A percentile compares a stretch with the other conserved stretches of the same genome.
Evolutionary conservation across 257 asterid species (phyloP).

Genomic region (Gentiana straminea): DNA sequence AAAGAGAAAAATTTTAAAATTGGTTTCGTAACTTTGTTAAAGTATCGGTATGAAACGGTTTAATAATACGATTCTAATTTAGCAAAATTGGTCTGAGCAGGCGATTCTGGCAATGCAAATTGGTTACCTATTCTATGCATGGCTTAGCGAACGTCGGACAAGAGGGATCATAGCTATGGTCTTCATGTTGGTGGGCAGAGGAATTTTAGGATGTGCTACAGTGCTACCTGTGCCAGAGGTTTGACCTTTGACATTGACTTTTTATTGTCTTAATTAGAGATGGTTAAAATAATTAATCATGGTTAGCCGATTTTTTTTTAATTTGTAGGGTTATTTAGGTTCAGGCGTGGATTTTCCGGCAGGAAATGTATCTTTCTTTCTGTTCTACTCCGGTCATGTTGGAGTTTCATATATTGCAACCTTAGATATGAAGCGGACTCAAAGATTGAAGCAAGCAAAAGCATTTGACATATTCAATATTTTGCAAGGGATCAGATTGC

Average conservation of each 20-base stretch:
- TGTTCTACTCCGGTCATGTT: conserved; percentile 84
- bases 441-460: conserved; percentile 57
- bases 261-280: too few species aligned
- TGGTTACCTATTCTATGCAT: conserved; percentile 62
- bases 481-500: conserved; percentile 62
- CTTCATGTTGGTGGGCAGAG: conserved; percentile 94
- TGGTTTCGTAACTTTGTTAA: too few species aligned
- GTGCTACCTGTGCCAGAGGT: conserved; percentile 94
- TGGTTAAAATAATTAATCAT: too few species aligned
- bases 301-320: too few species aligned
- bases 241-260: background rate
- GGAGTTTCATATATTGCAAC: conserved; percentile 90
- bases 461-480: conserved; percentile 54
- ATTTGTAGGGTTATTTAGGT: conserved; percentile 63
- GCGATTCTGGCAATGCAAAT: conserved; percentile 81
- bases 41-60: too few species aligned
- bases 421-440: conserved; percentile 71
- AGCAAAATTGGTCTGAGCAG: conserved; percentile 12
- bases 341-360: conserved; percentile 94
- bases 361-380: conserved; percentile 82
- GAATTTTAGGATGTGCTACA: conserved; percentile 84
- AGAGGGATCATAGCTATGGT: conserved; percentile 71
- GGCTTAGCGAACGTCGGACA: conserved; percentile 77
- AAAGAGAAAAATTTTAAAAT: too few species aligned
- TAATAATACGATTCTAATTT: too few species aligned